Base-by-base conservation (phyloP, 768 basidiomycete genomes). In the Asterophora parasitica region DNA sequence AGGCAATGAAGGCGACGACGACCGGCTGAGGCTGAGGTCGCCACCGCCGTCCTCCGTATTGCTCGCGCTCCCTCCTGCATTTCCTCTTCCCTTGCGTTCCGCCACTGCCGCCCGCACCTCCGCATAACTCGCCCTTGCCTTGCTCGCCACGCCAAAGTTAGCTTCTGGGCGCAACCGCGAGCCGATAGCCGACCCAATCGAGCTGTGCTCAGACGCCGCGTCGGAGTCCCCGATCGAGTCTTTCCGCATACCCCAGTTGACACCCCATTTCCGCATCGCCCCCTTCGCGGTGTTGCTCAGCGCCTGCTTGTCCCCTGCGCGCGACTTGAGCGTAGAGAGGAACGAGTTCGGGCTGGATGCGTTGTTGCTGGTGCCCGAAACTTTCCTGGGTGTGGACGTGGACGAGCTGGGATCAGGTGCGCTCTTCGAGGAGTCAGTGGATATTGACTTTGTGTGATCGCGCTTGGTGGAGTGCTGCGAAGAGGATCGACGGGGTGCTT, bases 261-360 rank as follows among this genome's bases (percentile, higher is more conserved):
- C 83, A 17, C 92, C 84, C 92, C 92, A 95, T 62, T 95, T 95
- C 50, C 85, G 82, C 75, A 96, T 85, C 7, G 88, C 78, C 60
- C 96, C 94, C 61, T 85, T 88, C 10, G 92, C 89, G 0, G 87
- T 81, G 56, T 88, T 85, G 53, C 82, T 84, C 36, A 94, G 69
- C 6, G 88, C 88, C 63, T 93, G 87, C 61, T 92, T 94, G 64
- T 94, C 93, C 2, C 70, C 71, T 0, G 83, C 80, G 35, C 84
- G 85, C 5, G 88, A 81, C 61, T 86, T 88, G 44, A 90, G 74
- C 17, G 85, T 83, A 13, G 87, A 80, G 39, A 95, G 77, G 69
- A 96, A 87, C 13, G 83, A 76, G 54, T 77, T 65, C 17, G 82
- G 72, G 45, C 74, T 76, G 1, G 74, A 63, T 4, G 77, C 63